These are phyloP conservation scores for Ampelomyces quisqualis DNA, from an alignment of 2,329 filamentous ascomycete genomes.

Conservation along the genomic window DNA sequence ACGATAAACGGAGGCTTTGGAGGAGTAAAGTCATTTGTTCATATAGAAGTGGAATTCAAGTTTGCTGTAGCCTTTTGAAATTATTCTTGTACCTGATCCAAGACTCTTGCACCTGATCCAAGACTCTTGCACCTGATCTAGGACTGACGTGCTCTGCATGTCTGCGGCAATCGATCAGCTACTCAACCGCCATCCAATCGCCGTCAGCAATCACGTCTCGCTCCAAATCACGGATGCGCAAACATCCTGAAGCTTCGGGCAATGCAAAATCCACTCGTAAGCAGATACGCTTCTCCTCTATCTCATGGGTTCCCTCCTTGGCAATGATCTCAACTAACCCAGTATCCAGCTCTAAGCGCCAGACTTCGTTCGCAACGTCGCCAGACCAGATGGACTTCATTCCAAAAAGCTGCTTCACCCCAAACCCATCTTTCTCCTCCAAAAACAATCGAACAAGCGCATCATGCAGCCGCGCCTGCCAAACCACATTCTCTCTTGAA, in stretches of 20 bases:
- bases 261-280: slow-evolving; percentile 6
- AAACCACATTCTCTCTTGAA: not conserved
- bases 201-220: not conserved
- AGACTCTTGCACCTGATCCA: too few relatives aligned
- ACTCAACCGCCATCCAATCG: slow-evolving; percentile 2
- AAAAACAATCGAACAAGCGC: slow-evolving; percentile 3
- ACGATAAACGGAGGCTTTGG: too few relatives aligned
- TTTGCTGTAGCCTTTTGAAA: too few relatives aligned
- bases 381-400: slow-evolving; percentile 15
- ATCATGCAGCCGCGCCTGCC: slow-evolving; percentile 8
- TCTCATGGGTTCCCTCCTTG: slow-evolving; percentile 1
- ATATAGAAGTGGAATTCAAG: too few relatives aligned
- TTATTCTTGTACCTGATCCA: too few relatives aligned
- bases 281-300: not conserved
- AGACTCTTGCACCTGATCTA: too few relatives aligned
- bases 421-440: not conserved
- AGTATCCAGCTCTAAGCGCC: slow-evolving; percentile 17
- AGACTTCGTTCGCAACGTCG: slow-evolving; percentile 6
- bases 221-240: slow-evolving; percentile 1
- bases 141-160: too few relatives aligned
- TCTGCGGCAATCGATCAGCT: too few relatives aligned
- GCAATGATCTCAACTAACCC: slow-evolving; percentile 5
- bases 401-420: slow-evolving; percentile 1
- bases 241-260: slow-evolving; percentile 4
- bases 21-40: too few relatives aligned